Percentiles rank a stretch among this genome's conserved stretches.
Evolutionary conservation across 129 eudicot species (phyloP).

Genomic region (Artemisia argyi): DNA sequence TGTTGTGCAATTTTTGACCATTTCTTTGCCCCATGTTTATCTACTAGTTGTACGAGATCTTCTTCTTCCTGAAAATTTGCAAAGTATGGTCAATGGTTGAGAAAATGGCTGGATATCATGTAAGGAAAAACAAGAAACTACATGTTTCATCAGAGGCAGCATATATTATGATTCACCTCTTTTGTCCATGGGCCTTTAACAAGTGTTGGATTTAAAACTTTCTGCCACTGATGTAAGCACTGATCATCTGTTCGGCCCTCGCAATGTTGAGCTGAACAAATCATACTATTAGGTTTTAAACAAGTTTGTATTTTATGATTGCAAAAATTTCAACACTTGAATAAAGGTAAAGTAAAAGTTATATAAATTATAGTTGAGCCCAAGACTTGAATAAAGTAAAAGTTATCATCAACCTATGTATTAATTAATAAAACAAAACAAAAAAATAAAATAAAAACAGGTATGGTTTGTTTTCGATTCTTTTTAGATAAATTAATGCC

Average conservation of each 20-base stretch:
- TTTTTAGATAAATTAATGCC: too few relatives aligned
- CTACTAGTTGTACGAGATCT: constrained; percentile 57
- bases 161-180: constrained; percentile 49
- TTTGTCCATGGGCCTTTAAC: constrained; percentile 97
- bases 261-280: constrained; percentile 74
- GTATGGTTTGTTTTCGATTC: too few relatives aligned
- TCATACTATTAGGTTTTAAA: constrained; percentile 4
- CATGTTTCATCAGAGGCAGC: constrained; percentile 6
- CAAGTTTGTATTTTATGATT: neutral
- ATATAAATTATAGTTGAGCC: neutral
- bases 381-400: too few relatives aligned
- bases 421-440: too few relatives aligned
- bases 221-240: constrained; percentile 94
- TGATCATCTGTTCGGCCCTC: constrained; percentile 84
- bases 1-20: constrained; percentile 90
- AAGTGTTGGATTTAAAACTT: constrained; percentile 86
- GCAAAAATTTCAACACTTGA: constrained; percentile 9
- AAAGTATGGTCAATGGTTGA: neutral
- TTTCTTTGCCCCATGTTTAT: constrained; percentile 69
- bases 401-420: too few relatives aligned
- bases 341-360: neutral
- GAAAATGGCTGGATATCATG: neutral
- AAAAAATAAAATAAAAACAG: too few relatives aligned
- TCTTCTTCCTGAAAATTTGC: constrained; percentile 71
- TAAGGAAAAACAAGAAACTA: neutral